phyloP scores from a whole-genome alignment of 495 filamentous ascomycete genomes.

The Cercophora scortea region DNA sequence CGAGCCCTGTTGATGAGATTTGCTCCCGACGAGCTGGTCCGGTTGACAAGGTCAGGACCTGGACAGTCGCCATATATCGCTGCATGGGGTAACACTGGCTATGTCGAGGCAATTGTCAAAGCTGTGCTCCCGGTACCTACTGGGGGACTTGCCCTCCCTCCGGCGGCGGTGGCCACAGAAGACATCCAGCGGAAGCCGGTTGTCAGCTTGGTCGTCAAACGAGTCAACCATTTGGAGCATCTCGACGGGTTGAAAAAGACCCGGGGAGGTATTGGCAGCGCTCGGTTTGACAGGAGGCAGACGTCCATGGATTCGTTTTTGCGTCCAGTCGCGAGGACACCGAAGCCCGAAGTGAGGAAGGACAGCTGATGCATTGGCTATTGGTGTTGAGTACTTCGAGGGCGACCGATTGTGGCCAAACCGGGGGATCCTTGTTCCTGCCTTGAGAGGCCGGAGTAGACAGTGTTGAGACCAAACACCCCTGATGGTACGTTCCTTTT shows the following conservation, averaged over 20 bases:
- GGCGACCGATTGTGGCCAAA: background rate
- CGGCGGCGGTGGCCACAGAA: conserved; percentile 2
- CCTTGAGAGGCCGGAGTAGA: background rate
- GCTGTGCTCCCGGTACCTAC: background rate
- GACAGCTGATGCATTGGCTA: background rate
- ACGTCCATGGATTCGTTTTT: conserved; percentile 73
- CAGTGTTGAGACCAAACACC: background rate
- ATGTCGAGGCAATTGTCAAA: conserved; percentile 15
- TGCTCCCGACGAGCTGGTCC: conserved; percentile 9
- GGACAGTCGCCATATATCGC: conserved; percentile 12
- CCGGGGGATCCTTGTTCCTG: background rate
- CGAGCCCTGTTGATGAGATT: conserved; percentile 43
- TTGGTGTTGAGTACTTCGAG: background rate
- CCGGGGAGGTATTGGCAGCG: conserved; percentile 67
- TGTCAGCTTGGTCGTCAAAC: conserved; percentile 33
- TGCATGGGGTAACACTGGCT: conserved; percentile 39
- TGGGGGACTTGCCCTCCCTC: background rate
- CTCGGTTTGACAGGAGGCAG: conserved; percentile 63
- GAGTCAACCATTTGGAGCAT: conserved; percentile 59
- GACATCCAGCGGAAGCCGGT: background rate
- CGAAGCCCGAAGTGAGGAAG: conserved; percentile 14
- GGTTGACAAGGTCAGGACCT: background rate
- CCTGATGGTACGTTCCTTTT: conserved; percentile 24
- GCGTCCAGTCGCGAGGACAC: conserved; percentile 40
- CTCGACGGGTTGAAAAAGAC: conserved; percentile 66